phyloP scores from a whole-genome alignment of 495 filamentous ascomycete species.

The Tuber magnatum region DNA sequence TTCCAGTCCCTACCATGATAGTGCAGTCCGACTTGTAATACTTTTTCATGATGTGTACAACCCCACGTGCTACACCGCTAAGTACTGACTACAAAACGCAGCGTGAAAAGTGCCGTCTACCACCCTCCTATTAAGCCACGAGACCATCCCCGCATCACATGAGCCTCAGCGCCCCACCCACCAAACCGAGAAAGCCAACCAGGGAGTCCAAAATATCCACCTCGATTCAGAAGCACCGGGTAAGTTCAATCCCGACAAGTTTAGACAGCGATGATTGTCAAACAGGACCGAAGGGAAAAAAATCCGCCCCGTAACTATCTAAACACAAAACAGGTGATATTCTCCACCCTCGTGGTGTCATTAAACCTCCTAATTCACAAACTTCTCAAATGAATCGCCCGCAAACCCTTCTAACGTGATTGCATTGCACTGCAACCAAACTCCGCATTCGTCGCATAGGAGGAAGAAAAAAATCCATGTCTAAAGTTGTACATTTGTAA shows the following conservation, averaged over 20 bases:
- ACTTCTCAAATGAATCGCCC: neutral
- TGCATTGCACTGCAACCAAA: neutral
- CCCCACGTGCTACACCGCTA: neutral
- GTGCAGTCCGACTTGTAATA: neutral
- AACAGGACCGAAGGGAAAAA: neutral
- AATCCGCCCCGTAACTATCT: neutral
- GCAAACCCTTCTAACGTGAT: neutral
- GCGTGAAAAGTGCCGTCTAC: neutral
- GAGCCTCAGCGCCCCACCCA: neutral
- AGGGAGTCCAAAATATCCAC: neutral
- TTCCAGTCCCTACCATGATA: neutral
- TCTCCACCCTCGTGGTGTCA: neutral
- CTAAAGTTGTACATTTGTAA: neutral
- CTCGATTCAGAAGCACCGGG: neutral
- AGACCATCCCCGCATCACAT: neutral
- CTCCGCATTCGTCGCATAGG: neutral
- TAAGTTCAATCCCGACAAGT: neutral
- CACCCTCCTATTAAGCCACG: neutral
- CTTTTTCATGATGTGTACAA: slow-evolving; percentile 5
- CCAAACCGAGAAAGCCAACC: neutral
- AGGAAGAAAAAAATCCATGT: neutral
- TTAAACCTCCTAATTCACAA: neutral
- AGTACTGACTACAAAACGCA: neutral
- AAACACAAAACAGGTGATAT: neutral
- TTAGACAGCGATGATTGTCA: neutral